These are phyloP conservation scores for Trypanosoma avium DNA, from an alignment of 208 protist genomes.

Conservation along the genomic window DNA sequence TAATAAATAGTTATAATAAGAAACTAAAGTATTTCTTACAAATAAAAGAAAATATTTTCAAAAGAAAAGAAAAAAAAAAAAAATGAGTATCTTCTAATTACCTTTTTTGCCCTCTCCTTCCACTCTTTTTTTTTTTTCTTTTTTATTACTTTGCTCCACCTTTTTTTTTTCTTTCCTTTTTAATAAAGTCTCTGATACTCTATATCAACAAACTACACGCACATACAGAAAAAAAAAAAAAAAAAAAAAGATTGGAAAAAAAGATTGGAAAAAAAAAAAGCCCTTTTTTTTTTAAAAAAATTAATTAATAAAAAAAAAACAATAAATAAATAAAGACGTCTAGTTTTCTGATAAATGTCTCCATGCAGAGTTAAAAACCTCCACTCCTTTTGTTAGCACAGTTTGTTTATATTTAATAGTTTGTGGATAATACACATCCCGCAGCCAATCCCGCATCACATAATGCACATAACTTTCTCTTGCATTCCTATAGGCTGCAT, in stretches of 20 bases:
- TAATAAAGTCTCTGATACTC: background rate
- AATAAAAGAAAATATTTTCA: too few relatives aligned
- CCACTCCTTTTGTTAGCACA: conserved; percentile 40
- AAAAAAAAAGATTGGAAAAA: too few relatives aligned
- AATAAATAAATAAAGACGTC: background rate
- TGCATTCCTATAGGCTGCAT: conserved; percentile 60
- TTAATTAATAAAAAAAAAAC: conserved; percentile 13
- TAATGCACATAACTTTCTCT: conserved; percentile 63
- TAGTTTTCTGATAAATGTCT: conserved; percentile 12
- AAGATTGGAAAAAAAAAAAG: too few relatives aligned
- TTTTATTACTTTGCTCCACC: background rate
- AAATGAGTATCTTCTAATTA: too few relatives aligned
- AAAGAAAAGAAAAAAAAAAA: too few relatives aligned
- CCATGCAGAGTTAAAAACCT: conserved; percentile 35
- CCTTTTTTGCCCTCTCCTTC: background rate
- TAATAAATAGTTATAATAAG: background rate
- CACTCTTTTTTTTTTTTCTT: conserved; percentile 8
- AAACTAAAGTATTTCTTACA: too few relatives aligned
- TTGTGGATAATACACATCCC: conserved; percentile 85
- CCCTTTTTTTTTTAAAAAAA: too few relatives aligned
- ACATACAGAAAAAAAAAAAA: too few relatives aligned
- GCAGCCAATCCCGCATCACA: conserved; percentile 71
- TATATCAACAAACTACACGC: too few relatives aligned
- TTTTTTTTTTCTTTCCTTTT: conserved; percentile 4
- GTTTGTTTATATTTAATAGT: conserved; percentile 57